phyloP scores from a whole-genome alignment of 1,139 yeast genomes.

The Pichia sp. region DNA sequence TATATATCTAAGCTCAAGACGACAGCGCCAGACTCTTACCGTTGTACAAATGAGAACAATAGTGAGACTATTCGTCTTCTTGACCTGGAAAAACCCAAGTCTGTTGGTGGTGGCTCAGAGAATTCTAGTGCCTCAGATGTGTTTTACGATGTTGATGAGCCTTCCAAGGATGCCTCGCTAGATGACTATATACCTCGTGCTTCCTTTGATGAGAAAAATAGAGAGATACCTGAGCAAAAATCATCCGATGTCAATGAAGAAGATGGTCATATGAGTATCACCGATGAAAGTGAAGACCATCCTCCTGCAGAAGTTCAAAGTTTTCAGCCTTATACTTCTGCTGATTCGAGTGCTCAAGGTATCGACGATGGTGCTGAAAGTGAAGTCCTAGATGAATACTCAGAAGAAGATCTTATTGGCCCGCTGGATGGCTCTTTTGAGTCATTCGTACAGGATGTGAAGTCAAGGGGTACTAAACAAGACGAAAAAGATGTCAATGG shows the following conservation, averaged over 20 bases:
- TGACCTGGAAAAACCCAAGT: constrained; percentile 2
- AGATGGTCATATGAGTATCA: neutral
- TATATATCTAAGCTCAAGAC: constrained; percentile 15
- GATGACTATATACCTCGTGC: neutral
- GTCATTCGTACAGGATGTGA: constrained; percentile 2
- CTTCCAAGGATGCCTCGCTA: neutral
- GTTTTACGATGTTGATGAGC: constrained; percentile 24
- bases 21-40: neutral
- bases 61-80: neutral
- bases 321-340: neutral
- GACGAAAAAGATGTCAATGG: constrained; percentile 3
- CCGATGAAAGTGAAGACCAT: too few relatives aligned
- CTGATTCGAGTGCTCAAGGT: neutral
- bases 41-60: neutral
- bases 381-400: constrained; percentile 2
- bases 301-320: neutral
- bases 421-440: constrained; percentile 4
- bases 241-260: too few relatives aligned
- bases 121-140: constrained; percentile 17
- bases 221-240: too few relatives aligned
- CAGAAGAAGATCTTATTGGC: constrained; percentile 9
- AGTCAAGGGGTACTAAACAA: neutral
- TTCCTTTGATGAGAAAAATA: too few relatives aligned
- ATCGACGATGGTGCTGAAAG: neutral
- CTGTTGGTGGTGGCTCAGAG: constrained; percentile 8